Conservation (phyloP, 2,329 filamentous ascomycete genomes). For the Aspergillus terreus region DNA sequence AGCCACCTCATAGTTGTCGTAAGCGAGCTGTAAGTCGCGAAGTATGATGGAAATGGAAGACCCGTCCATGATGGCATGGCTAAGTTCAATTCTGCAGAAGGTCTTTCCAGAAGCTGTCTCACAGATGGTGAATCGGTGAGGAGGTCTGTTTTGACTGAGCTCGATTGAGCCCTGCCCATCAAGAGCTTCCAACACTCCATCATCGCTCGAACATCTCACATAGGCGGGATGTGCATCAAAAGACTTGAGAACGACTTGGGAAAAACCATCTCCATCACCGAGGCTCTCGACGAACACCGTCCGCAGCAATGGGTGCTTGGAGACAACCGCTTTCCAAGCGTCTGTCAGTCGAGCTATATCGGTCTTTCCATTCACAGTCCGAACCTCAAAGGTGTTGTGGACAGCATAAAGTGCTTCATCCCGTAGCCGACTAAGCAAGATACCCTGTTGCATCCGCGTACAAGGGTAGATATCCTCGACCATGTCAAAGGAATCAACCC, state of each 20-base stretch:
- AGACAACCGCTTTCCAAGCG: constrained; percentile 31
- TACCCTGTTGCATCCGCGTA: constrained; percentile 36
- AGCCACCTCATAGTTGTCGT: constrained; percentile 39
- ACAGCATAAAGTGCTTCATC: constrained; percentile 36
- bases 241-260: constrained; percentile 32
- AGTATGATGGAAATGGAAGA: constrained; percentile 49
- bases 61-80: constrained; percentile 52
- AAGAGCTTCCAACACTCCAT: constrained; percentile 26
- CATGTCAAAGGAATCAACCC: constrained; percentile 29
- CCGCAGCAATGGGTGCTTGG: constrained; percentile 33
- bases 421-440: constrained; percentile 31
- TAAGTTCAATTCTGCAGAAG: constrained; percentile 49
- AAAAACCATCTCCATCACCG: constrained; percentile 30
- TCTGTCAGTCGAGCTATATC: constrained; percentile 22
- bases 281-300: constrained; percentile 36
- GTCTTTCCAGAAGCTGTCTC: constrained; percentile 35
- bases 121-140: constrained; percentile 46
- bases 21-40: constrained; percentile 45
- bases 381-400: constrained; percentile 36
- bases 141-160: constrained; percentile 30
- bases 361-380: constrained; percentile 14
- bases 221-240: constrained; percentile 24
- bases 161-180: constrained; percentile 24
- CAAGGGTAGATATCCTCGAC: constrained; percentile 44
- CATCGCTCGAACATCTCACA: constrained; percentile 28